Conservation (phyloP, 148 eudicot species). For the Chenopodium album region DNA sequence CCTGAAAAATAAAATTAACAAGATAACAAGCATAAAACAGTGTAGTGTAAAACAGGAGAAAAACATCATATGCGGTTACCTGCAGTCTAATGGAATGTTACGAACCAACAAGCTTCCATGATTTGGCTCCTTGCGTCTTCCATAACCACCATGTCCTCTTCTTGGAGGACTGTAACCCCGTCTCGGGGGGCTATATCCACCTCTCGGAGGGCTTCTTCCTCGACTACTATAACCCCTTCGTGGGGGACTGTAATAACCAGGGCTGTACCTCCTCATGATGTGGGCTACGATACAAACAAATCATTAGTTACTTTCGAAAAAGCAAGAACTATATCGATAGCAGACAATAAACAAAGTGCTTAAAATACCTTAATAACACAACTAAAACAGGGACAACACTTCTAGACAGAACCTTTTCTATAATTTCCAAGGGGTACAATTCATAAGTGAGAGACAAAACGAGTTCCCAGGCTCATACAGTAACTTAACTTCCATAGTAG, state of each 20-base stretch:
- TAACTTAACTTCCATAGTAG: neutral
- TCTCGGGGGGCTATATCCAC: conserved; percentile 49
- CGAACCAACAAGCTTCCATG: conserved; percentile 73
- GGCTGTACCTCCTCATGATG: conserved; percentile 71
- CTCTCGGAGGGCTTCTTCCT: conserved; percentile 63
- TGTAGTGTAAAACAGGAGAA: too few relatives aligned
- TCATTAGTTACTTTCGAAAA: neutral
- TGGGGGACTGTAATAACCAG: conserved; percentile 68
- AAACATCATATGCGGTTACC: conserved; percentile 29
- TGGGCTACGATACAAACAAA: conserved; percentile 3
- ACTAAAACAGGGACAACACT: too few relatives aligned
- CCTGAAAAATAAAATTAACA: too few relatives aligned
- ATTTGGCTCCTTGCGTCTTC: conserved; percentile 53
- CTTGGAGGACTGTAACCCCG: conserved; percentile 67
- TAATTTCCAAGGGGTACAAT: too few relatives aligned
- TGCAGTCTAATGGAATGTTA: conserved; percentile 67
- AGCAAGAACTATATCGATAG: neutral
- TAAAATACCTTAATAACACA: neutral
- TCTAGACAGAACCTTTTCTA: too few relatives aligned
- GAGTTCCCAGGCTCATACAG: too few relatives aligned
- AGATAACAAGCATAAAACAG: neutral
- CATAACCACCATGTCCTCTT: conserved; percentile 50
- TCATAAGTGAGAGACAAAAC: too few relatives aligned
- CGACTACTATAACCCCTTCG: conserved; percentile 64
- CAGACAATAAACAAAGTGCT: neutral